Conservation (phyloP, 768 basidiomycete species). For the Leccinum pellstonianum region DNA sequence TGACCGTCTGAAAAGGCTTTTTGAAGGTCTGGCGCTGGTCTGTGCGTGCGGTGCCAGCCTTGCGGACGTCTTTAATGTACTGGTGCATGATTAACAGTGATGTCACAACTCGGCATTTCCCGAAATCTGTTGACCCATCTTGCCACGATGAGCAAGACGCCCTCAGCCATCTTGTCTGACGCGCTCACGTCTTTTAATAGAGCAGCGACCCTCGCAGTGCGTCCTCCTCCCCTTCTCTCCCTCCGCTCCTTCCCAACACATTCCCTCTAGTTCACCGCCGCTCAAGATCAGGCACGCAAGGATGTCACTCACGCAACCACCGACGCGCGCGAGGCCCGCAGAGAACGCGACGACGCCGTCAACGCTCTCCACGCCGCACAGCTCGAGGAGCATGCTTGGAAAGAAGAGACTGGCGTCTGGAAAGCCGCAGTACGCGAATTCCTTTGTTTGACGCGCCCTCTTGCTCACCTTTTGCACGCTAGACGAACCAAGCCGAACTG, state of each 20-base stretch:
- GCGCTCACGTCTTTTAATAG: slow-evolving; percentile 42
- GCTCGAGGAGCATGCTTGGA: slow-evolving; percentile 49
- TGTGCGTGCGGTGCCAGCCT: slow-evolving; percentile 8
- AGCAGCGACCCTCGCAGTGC: slow-evolving; percentile 41
- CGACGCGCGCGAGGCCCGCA: slow-evolving; percentile 47
- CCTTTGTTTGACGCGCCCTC: slow-evolving; percentile 10
- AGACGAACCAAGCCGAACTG: slow-evolving; percentile 57
- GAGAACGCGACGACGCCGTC: slow-evolving; percentile 50
- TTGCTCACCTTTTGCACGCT: slow-evolving; percentile 5
- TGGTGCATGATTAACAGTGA: not conserved
- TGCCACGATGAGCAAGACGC: slow-evolving; percentile 31
- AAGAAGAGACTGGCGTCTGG: slow-evolving; percentile 39
- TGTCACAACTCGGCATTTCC: slow-evolving; percentile 17
- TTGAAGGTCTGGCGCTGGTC: slow-evolving; percentile 26
- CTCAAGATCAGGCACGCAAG: slow-evolving; percentile 54
- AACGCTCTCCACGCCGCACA: slow-evolving; percentile 45
- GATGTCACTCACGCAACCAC: slow-evolving; percentile 49
- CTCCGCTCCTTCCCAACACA: not conserved
- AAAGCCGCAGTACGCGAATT: slow-evolving; percentile 48
- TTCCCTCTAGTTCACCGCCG: slow-evolving; percentile 45
- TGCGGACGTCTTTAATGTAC: slow-evolving; percentile 8
- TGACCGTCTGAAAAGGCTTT: slow-evolving; percentile 30
- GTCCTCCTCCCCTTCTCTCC: slow-evolving; percentile 10
- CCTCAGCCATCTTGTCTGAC: slow-evolving; percentile 40
- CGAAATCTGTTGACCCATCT: slow-evolving; percentile 21